Evolutionary conservation across 2,329 filamentous ascomycete genomes (phyloP).

Genomic region (Epichloe uncinata): DNA sequence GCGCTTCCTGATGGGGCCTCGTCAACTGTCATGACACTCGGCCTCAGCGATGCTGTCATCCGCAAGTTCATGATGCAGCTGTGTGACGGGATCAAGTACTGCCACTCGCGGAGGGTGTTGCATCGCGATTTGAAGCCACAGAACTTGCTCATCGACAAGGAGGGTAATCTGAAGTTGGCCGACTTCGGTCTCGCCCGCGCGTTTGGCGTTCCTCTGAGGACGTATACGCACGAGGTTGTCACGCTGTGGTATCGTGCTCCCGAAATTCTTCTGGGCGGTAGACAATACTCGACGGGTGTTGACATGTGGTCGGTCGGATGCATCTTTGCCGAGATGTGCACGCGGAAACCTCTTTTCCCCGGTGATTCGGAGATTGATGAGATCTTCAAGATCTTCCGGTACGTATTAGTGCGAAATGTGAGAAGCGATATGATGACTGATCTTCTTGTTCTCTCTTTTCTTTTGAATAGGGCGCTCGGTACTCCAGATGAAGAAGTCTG

Average conservation of each 20-base stretch:
- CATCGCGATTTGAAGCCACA: slow-evolving; percentile 86
- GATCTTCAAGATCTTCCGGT: slow-evolving; percentile 55
- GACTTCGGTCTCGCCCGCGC: slow-evolving; percentile 84
- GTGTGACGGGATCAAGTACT: slow-evolving; percentile 73
- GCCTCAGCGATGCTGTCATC: slow-evolving; percentile 66
- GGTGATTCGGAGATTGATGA: slow-evolving; percentile 58
- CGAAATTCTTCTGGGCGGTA: slow-evolving; percentile 79
- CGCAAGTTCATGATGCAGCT: slow-evolving; percentile 91
- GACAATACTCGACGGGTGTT: slow-evolving; percentile 86
- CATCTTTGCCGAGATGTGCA: slow-evolving; percentile 96
- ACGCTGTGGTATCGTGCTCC: slow-evolving; percentile 88
- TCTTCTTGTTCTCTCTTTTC: neutral
- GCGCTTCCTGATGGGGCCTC: slow-evolving; percentile 66
- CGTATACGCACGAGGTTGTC: slow-evolving; percentile 91
- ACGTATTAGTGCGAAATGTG: slow-evolving; percentile 14
- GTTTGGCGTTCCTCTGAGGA: slow-evolving; percentile 80
- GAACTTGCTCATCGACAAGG: slow-evolving; percentile 74
- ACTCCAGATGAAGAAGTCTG: slow-evolving; percentile 72
- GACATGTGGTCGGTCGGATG: slow-evolving; percentile 95
- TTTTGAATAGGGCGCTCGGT: slow-evolving; percentile 49
- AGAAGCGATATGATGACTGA: neutral
- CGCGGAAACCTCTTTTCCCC: slow-evolving; percentile 80
- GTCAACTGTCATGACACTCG: slow-evolving; percentile 49
- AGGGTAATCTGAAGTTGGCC: slow-evolving; percentile 80
- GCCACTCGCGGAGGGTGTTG: slow-evolving; percentile 75